These are phyloP conservation scores for Neopestalotiopsis sp. DNA, from an alignment of 2,329 filamentous ascomycete genomes.

Conservation along the genomic window DNA sequence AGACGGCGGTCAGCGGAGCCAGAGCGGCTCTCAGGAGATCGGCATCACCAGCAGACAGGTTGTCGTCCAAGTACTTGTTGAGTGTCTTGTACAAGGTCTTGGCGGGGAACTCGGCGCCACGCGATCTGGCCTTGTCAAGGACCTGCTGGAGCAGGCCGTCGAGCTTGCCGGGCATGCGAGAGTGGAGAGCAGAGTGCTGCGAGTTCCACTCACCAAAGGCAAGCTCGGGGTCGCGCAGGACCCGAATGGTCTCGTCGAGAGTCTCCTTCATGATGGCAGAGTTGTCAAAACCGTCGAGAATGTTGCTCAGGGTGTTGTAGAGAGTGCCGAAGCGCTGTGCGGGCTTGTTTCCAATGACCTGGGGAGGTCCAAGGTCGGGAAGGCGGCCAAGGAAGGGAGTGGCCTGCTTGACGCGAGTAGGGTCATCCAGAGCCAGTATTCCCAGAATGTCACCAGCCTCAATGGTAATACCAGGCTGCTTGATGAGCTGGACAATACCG, in stretches of 20 bases:
- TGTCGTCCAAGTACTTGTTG: slow-evolving; percentile 87
- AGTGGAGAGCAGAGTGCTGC: slow-evolving; percentile 94
- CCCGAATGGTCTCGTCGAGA: slow-evolving; percentile 86
- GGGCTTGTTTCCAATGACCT: slow-evolving; percentile 88
- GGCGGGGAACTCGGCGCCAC: slow-evolving; percentile 87
- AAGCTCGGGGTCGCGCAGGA: slow-evolving; percentile 86
- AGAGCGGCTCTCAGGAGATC: slow-evolving; percentile 76
- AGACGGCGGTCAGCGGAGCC: slow-evolving; percentile 76
- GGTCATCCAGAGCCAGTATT: slow-evolving; percentile 93
- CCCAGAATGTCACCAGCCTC: slow-evolving; percentile 98
- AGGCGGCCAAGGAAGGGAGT: slow-evolving; percentile 92
- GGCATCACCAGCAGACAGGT: slow-evolving; percentile 74
- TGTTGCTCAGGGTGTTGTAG: slow-evolving; percentile 80
- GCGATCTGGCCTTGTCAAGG: slow-evolving; percentile 79
- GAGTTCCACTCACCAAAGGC: slow-evolving; percentile 97
- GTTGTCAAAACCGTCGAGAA: slow-evolving; percentile 94
- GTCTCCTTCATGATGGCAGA: slow-evolving; percentile 92
- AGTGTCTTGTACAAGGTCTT: slow-evolving; percentile 86
- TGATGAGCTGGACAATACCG: slow-evolving; percentile 96
- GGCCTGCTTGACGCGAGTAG: slow-evolving; percentile 94
- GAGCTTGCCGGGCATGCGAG: slow-evolving; percentile 94
- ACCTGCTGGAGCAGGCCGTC: slow-evolving; percentile 82
- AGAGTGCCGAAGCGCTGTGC: slow-evolving; percentile 84
- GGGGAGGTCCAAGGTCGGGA: slow-evolving; percentile 83
- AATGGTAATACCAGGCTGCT: slow-evolving; percentile 96